Percentiles rank a stretch among this genome's conserved stretches.
Evolutionary conservation across 805 yeast species (phyloP).

Genomic region (Starmera dryadoides): DNA sequence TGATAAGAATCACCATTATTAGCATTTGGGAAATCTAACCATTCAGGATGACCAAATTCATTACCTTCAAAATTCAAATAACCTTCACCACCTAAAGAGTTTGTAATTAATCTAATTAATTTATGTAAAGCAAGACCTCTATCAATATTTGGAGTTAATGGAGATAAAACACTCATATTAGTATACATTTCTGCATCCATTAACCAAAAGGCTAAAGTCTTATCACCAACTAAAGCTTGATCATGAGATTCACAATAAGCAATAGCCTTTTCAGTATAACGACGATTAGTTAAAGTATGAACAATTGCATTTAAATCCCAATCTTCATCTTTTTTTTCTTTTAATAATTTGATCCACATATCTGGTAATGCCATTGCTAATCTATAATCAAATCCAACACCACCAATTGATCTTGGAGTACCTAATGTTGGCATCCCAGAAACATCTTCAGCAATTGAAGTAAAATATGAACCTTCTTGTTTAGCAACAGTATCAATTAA

Average conservation of each 20-base stretch:
- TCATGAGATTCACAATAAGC: slow-evolving; percentile 94
- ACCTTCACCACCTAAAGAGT: slow-evolving; percentile 94
- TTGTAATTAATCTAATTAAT: slow-evolving; percentile 81
- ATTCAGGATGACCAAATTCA: slow-evolving; percentile 98
- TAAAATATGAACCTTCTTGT: slow-evolving; percentile 38
- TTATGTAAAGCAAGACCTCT: slow-evolving; percentile 91
- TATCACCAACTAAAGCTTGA: slow-evolving; percentile 96
- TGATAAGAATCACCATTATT: slow-evolving; percentile 87
- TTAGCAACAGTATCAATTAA: slow-evolving; percentile 50
- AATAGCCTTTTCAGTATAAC: slow-evolving; percentile 83
- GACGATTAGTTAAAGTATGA: slow-evolving; percentile 77
- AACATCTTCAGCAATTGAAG: slow-evolving; percentile 93
- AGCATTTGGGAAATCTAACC: slow-evolving; percentile 94
- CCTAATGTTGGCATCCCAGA: slow-evolving; percentile 97
- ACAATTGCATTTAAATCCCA: slow-evolving; percentile 86
- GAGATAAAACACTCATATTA: slow-evolving; percentile 75
- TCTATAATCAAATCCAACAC: slow-evolving; percentile 90
- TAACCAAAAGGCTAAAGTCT: slow-evolving; percentile 93
- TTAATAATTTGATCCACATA: slow-evolving; percentile 95
- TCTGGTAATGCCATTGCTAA: slow-evolving; percentile 97
- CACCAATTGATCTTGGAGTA: slow-evolving; percentile 65
- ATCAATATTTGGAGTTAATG: slow-evolving; percentile 70
- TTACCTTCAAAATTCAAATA: slow-evolving; percentile 95
- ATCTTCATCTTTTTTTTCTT: slow-evolving; percentile 77
- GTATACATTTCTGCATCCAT: slow-evolving; percentile 99